These are phyloP conservation scores for Phanerochaete sordida DNA, from an alignment of 768 basidiomycete species.

Conservation along the genomic window DNA sequence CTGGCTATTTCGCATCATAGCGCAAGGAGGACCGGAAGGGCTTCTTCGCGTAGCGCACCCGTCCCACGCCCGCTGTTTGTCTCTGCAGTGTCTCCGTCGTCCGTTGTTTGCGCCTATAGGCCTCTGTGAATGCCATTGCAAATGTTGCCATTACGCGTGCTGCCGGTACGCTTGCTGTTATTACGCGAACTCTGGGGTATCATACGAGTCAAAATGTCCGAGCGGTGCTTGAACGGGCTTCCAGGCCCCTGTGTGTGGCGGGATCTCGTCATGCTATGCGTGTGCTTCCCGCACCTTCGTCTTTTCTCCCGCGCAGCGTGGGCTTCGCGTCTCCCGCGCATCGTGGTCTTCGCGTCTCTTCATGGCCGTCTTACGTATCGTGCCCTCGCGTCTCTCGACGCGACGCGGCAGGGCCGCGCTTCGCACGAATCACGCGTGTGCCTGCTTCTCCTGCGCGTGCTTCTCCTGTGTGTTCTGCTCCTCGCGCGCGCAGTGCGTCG, in stretches of 20 bases:
- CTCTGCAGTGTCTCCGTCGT: neutral
- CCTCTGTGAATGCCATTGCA: neutral
- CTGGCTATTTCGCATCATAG: constrained; percentile 4
- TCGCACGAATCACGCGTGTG: neutral
- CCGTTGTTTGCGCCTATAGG: neutral
- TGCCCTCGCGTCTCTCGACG: no score
- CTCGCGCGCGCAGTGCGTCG: neutral
- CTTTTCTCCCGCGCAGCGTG: no score
- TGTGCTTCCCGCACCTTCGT: no score
- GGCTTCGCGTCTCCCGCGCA: no score
- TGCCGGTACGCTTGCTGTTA: no score
- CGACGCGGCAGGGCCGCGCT: neutral
- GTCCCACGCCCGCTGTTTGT: neutral
- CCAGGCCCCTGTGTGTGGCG: no score
- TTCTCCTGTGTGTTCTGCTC: no score
- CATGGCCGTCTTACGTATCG: no score
- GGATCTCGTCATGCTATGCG: neutral
- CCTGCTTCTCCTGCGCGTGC: neutral
- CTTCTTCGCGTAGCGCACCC: constrained; percentile 9
- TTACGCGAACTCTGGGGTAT: neutral
- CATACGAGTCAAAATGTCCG: no score
- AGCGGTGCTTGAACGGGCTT: no score
- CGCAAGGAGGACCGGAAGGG: constrained; percentile 25
- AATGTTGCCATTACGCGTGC: no score
- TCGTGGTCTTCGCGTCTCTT: no score